Conservation (phyloP, 169 alveolate species). For the Amoebophrya sp. region DNA sequence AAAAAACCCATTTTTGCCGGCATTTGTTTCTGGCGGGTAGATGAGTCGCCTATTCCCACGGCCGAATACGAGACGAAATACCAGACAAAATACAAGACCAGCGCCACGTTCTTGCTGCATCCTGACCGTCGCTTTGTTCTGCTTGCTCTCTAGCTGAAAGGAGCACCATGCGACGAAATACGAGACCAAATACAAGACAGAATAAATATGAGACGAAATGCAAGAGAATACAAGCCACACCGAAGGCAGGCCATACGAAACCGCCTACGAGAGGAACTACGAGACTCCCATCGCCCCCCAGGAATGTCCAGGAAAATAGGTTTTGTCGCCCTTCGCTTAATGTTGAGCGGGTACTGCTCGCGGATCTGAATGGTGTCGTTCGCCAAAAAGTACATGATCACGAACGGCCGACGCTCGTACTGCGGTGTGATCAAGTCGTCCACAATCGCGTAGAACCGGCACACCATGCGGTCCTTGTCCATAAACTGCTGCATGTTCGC, state of each 20-base stretch:
- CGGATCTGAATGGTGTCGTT: slow-evolving; percentile 22
- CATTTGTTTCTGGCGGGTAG: not conserved
- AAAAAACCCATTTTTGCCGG: not conserved
- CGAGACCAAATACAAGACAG: no score
- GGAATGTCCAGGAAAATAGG: not conserved
- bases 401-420: slow-evolving; percentile 26
- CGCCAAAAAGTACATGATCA: slow-evolving; percentile 20
- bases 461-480: slow-evolving; percentile 24
- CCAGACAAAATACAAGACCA: no score
- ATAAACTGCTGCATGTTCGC: slow-evolving; percentile 11
- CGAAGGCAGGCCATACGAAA: no score
- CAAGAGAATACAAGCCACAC: no score
- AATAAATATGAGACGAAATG: no score
- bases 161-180: no score
- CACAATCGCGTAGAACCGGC: slow-evolving; percentile 24
- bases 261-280: no score
- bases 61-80: not conserved
- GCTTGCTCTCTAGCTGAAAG: no score
- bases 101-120: no score
- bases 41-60: not conserved
- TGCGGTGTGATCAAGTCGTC: slow-evolving; percentile 23
- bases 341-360: slow-evolving; percentile 9
- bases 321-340: no score
- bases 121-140: no score
- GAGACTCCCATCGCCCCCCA: no score